Percentiles rank a stretch among this genome's conserved stretches.
These are phyloP conservation scores for Tricholoma matsutake DNA, from an alignment of 768 basidiomycete species.

Conservation along the genomic window DNA sequence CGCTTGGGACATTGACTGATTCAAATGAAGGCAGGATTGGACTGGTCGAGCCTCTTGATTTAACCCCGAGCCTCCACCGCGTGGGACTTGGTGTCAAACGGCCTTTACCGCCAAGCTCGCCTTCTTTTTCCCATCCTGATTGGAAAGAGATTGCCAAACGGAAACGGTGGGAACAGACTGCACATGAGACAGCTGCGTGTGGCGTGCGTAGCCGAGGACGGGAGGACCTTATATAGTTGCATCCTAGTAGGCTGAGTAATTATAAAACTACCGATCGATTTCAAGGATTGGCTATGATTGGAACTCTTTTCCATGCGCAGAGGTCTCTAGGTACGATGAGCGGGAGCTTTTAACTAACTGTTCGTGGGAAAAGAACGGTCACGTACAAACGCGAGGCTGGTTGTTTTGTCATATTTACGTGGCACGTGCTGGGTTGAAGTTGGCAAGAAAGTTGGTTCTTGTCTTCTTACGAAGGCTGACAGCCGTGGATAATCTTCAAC, in stretches of 20 bases:
- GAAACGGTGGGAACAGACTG: slow-evolving; percentile 34
- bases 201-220: background rate
- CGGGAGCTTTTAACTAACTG: too few relatives aligned
- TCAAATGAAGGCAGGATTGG: slow-evolving; percentile 34
- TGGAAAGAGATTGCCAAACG: slow-evolving; percentile 43
- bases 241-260: background rate
- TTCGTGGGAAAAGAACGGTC: slow-evolving; percentile 13
- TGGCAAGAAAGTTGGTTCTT: slow-evolving; percentile 23
- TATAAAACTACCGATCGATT: background rate
- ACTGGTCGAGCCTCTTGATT: slow-evolving; percentile 56
- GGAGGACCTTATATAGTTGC: background rate
- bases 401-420: slow-evolving; percentile 33
- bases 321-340: background rate
- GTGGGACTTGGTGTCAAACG: slow-evolving; percentile 54
- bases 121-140: slow-evolving; percentile 16
- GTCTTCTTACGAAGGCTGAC: slow-evolving; percentile 38
- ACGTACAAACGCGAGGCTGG: slow-evolving; percentile 14
- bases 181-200: background rate
- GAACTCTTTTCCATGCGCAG: background rate
- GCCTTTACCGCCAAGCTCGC: slow-evolving; percentile 17
- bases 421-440: slow-evolving; percentile 34
- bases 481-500: slow-evolving; percentile 22
- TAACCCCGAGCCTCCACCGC: slow-evolving; percentile 39
- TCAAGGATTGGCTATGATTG: slow-evolving; percentile 5
- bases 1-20: slow-evolving; percentile 38